Evolutionary conservation across 75 land plant species (phyloP).

Genomic region (Picea sitchensis): DNA sequence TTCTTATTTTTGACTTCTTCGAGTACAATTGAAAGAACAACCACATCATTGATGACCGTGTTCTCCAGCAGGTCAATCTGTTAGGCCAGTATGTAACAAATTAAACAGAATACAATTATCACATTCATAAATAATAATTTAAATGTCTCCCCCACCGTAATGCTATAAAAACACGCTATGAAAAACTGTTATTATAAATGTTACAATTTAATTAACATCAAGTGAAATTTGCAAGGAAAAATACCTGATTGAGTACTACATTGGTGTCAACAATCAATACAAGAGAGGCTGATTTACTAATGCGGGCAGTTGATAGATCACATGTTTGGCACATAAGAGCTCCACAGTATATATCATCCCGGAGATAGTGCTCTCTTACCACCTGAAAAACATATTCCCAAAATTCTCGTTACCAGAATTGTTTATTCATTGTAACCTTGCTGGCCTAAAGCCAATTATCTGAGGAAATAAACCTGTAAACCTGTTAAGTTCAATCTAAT

Average conservation of each 20-base stretch:
- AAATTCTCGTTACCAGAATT: not conserved
- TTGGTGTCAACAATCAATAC: constrained; percentile 87
- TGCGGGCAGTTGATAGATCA: constrained; percentile 51
- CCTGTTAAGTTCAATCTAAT: too few relatives aligned
- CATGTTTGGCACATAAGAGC: constrained; percentile 55
- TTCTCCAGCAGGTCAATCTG: constrained; percentile 98
- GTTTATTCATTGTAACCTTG: too few relatives aligned
- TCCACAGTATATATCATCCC: constrained; percentile 94
- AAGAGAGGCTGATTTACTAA: constrained; percentile 32
- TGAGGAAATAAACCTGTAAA: too few relatives aligned
- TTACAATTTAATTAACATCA: not conserved
- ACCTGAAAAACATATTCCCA: constrained; percentile 35
- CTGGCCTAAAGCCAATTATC: too few relatives aligned
- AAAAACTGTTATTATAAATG: not conserved
- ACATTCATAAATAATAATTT: not conserved
- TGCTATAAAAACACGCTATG: not conserved
- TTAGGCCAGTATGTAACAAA: not conserved
- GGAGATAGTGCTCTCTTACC: constrained; percentile 80
- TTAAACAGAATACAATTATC: not conserved
- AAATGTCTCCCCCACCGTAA: not conserved
- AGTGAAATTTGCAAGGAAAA: not conserved
- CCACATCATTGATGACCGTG: constrained; percentile 69
- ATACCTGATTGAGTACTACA: constrained; percentile 87
- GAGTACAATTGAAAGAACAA: constrained; percentile 80
- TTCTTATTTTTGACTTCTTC: constrained; percentile 96